phyloP scores from a whole-genome alignment of 768 basidiomycete genomes.

The Mycena galopus region DNA sequence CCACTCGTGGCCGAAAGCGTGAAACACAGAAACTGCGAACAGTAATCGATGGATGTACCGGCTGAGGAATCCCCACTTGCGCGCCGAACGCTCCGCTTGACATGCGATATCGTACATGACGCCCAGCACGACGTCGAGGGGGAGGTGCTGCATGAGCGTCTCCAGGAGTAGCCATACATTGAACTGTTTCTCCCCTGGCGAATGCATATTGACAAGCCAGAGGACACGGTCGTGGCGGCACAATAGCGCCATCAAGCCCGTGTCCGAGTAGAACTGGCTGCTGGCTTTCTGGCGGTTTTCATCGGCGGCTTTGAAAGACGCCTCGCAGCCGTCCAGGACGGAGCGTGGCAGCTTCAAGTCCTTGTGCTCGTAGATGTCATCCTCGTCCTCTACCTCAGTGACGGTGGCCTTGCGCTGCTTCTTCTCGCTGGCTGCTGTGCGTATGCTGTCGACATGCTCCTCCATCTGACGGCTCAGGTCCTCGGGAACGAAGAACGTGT shows the following conservation, averaged over 20 bases:
- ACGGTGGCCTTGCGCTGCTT: neutral
- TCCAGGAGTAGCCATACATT: conserved; percentile 36
- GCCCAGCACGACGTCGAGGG: conserved; percentile 29
- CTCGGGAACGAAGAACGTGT: conserved; percentile 26
- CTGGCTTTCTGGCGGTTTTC: conserved; percentile 2
- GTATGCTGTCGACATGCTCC: conserved; percentile 11
- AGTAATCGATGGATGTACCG: neutral
- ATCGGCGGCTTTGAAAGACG: neutral
- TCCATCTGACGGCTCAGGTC: neutral
- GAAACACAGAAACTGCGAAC: neutral
- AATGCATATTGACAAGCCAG: conserved; percentile 52
- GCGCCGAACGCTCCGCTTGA: neutral
- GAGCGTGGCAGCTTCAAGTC: conserved; percentile 10
- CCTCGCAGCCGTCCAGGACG: neutral
- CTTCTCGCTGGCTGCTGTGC: neutral
- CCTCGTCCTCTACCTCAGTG: neutral
- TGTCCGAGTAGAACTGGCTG: neutral
- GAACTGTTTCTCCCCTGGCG: conserved; percentile 25
- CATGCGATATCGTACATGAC: neutral
- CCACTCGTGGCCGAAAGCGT: conserved; percentile 46
- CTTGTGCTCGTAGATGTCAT: neutral
- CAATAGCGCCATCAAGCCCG: conserved; percentile 49
- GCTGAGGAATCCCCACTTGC: neutral
- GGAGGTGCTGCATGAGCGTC: conserved; percentile 44
- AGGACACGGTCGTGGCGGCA: conserved; percentile 52